Percentiles rank a stretch among this genome's conserved stretches.
Evolutionary conservation across 495 filamentous ascomycete species (phyloP).

Genomic region (Cetradonia linearis): DNA sequence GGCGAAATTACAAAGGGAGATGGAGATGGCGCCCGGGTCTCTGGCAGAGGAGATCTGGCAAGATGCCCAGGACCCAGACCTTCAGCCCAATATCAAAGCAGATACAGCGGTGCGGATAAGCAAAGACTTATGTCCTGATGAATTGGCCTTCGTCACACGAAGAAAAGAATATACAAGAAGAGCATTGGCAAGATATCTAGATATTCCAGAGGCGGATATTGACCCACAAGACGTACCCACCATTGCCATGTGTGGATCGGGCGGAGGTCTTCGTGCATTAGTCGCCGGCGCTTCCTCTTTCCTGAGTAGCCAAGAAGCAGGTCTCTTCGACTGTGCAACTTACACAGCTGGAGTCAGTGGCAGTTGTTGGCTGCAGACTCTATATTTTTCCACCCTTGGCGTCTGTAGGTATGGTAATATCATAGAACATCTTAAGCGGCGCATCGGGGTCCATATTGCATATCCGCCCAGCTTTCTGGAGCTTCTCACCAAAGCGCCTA

Average conservation of each 20-base stretch:
- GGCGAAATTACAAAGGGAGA: constrained; percentile 76
- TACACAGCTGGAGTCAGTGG: constrained; percentile 94
- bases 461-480: constrained; percentile 76
- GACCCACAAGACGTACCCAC: constrained; percentile 84
- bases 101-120: constrained; percentile 75
- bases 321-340: constrained; percentile 84
- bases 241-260: constrained; percentile 88
- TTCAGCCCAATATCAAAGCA: constrained; percentile 76
- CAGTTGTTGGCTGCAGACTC: constrained; percentile 85
- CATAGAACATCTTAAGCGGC: constrained; percentile 74
- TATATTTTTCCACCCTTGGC: constrained; percentile 81
- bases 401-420: constrained; percentile 50
- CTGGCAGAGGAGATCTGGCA: constrained; percentile 87
- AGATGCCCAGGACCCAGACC: constrained; percentile 71
- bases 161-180: constrained; percentile 53
- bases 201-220: constrained; percentile 66
- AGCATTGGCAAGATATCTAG: constrained; percentile 72
- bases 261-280: constrained; percentile 79
- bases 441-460: constrained; percentile 79
- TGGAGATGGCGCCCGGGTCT: constrained; percentile 75
- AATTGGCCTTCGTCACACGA: constrained; percentile 56
- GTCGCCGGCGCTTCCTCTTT: constrained; percentile 83
- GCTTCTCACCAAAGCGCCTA: constrained; percentile 68
- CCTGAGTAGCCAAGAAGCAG: constrained; percentile 67
- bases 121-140: constrained; percentile 71